Evolutionary conservation across 345 rosid species (phyloP).

Genomic region (Camelina sativa): DNA sequence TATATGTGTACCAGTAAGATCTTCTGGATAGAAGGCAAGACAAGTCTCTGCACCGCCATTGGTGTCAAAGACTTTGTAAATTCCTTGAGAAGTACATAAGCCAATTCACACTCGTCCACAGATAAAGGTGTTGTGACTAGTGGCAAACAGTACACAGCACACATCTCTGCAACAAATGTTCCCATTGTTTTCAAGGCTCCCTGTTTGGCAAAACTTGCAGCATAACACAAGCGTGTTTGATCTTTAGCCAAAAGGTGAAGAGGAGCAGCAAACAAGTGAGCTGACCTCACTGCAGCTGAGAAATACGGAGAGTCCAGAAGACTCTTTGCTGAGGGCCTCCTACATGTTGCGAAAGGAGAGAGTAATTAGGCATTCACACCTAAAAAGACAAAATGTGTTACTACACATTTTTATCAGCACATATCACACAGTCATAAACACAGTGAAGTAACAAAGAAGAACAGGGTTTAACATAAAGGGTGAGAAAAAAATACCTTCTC

Average conservation of each 20-base stretch:
- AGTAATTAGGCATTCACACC: conserved; percentile 27
- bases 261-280: conserved; percentile 83
- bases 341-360: conserved; percentile 47
- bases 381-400: neutral
- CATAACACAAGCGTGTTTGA: conserved; percentile 71
- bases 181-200: conserved; percentile 92
- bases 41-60: conserved; percentile 63
- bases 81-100: conserved; percentile 75
- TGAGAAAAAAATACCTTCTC: conserved; percentile 55
- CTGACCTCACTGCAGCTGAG: conserved; percentile 75
- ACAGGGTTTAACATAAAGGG: conserved; percentile 14
- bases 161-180: conserved; percentile 80
- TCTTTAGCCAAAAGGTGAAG: conserved; percentile 76
- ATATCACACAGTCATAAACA: conserved; percentile 26
- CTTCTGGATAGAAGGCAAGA: conserved; percentile 85
- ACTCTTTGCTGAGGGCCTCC: conserved; percentile 87
- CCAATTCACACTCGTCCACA: conserved; percentile 81
- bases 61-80: conserved; percentile 72
- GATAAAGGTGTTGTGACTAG: conserved; percentile 60
- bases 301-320: conserved; percentile 88
- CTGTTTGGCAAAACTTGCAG: conserved; percentile 82
- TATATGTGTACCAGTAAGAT: conserved; percentile 70
- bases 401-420: conserved; percentile 29
- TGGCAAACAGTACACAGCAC: conserved; percentile 76
- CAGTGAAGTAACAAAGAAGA: conserved; percentile 7